Evolutionary conservation across 2,329 filamentous ascomycete genomes (phyloP), one percentile per base, ranked within the genome.

Genomic region (Penicillium concentricum): DNA sequence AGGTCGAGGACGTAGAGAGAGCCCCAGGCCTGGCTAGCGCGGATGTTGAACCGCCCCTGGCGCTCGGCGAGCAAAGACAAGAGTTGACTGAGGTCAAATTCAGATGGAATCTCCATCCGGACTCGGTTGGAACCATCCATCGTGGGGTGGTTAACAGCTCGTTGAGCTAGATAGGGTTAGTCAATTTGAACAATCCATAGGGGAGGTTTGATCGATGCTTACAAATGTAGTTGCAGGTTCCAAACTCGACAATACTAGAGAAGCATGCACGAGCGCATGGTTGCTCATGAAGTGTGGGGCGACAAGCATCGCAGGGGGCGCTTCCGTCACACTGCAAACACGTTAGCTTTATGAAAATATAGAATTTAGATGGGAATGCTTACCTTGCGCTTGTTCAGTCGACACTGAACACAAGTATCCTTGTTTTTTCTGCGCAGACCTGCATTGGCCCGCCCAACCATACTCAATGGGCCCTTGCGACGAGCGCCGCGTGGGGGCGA

Each of bases 211-310:
- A 13, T 10, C 13, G 5, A 26, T 26, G 41, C 74, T 52, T 70
- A 78, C 76, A 79, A 47, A 79, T 74, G 56, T 77, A 78, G 56
- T 79, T 78, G 64, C 75, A 78, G 5, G 76, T 76, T 39, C 75
- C 76, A 39, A 73, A 75, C 57, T 77, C 73, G 24, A 79, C 73
- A 50, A 79, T 74, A 50, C 72, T 77, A 20, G 74, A 70, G 55
- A 79, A 79, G 57, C 76, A 75, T 28, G 76, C 76, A 30, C 69
- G 72, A 8, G 75, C 74, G 58, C 77, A 79, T 12, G 76, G 76
- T 51, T 78, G 75, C 50, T 76, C 73, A 54, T 76, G 70, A 18
- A 76, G 68, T 7, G 74, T 75, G 18, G 73, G 74, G 12, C 73
- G 69, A 56, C 76, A 78, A 34, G 75, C 74, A 56, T 74, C 70